Evolutionary conservation across 495 filamentous ascomycete genomes (phyloP), one percentile per base, ranked within the genome.

Genomic region (Lindgomyces ingoldianus): DNA sequence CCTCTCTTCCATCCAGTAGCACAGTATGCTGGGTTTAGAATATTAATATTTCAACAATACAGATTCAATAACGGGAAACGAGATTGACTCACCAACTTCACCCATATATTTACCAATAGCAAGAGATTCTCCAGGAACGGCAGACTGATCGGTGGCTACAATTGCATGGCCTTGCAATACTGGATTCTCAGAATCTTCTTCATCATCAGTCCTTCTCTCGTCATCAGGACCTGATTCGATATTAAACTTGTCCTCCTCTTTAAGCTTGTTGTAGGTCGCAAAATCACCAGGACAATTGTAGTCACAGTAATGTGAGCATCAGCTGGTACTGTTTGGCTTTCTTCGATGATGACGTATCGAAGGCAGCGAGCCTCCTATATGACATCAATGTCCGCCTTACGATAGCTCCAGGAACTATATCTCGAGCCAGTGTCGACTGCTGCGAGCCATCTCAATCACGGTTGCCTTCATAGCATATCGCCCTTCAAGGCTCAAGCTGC

Each of bases 391-490:
- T 3, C 9, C 8, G 1, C 21, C 86, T 74, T 83, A 90, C 87
- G 70, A 93, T 91, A 72, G 91, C 89, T 76, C 89, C 89, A 64
- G 88, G 82, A 70, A 93, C 89, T 39, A 93, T 78, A 74, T 93
- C 89, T 77, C 89, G 84, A 65, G 89, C 89, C 63, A 88, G 82
- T 74, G 91, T 90, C 62, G 87, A 83, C 70, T 86, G 77, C 76
- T 91, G 87, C 50, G 80, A 76, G 59, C 89, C 88, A 74, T 91
- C 81, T 69, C 89, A 88, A 91, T 73, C 70, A 90, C 87, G 69
- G 79, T 77, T 54, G 87, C 84, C 74, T 84, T 86, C 86, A 93
- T 89, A 62, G 89, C 89, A 93, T 93, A 70, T 91, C 89, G 80
- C 89, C 89, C 79, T 91, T 91, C 44, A n/a, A n/a, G n/a, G n/a